Evolutionary conservation across 2,329 filamentous ascomycete species (phyloP), one percentile per base, ranked within the genome.

Genomic region (Metarhizium anisopliae): DNA sequence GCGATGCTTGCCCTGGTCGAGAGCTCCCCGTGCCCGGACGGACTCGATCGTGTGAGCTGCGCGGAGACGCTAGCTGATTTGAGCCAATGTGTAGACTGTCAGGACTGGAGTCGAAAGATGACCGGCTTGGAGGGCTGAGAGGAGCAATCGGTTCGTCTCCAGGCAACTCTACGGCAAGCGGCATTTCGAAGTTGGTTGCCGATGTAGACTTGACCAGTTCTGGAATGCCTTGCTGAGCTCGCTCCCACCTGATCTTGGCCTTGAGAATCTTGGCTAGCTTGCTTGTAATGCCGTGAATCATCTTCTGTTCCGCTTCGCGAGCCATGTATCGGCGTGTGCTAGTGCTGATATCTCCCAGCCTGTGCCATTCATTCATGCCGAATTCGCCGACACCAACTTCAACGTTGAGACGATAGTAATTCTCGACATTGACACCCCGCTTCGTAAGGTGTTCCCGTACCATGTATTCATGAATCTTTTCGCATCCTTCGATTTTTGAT

Each of bases 341-440:
- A 14, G 90, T 96, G 74, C 90, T 96, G 72, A 99, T 97, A 53
- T 96, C 93, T 30, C 89, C 87, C n/a, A 97, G 75, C 3, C 92
- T 84, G 64, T 90, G 83, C 94, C 94, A 99, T 69, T 97, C 94
- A 67, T 97, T 99, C 91, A 99, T 97, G 53, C 89, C 93, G 68
- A 96, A 97, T 67, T 97, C 94, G 54, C 93, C 92, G 3, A 97
- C 92, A 1, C 93, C 94, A 16, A 96, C 86, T 67, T 97, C 92
- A 45, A 97, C 94, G 61, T 99, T 99, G n/a, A 97, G 77, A 7
- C 94, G 87, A 69, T 91, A 95, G 74, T 99, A 99, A 68, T 95
- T 90, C 57, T 96, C 92, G 53, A 83, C 81, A 63, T 88, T 92
- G 58, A 97, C 89, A 30, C 87, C 84, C 38, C 91, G 84, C 68